phyloP scores from a whole-genome alignment of 2,329 filamentous ascomycete genomes.

The Penicillium palitans region DNA sequence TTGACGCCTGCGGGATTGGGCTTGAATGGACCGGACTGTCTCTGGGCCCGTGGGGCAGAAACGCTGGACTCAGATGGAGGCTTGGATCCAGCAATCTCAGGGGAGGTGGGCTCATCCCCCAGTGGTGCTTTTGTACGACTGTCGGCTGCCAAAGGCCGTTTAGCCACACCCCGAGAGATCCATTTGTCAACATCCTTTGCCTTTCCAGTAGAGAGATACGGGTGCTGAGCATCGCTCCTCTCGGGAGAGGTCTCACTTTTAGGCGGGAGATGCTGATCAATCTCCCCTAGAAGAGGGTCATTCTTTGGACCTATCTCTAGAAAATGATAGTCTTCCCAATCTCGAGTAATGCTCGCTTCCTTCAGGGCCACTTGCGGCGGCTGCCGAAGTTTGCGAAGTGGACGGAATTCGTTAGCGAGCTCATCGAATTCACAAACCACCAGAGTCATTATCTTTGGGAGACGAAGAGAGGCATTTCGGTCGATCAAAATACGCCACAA shows the following conservation, averaged over 20 bases:
- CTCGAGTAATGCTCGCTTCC: neutral
- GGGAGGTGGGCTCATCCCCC: neutral
- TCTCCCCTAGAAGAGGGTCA: neutral
- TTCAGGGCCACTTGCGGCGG: neutral
- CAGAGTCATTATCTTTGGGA: neutral
- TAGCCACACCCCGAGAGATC: neutral
- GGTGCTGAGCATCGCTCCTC: neutral
- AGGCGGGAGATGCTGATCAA: neutral
- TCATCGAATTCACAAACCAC: constrained; percentile 7
- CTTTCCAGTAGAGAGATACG: neutral
- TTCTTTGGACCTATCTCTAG: neutral
- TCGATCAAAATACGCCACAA: neutral
- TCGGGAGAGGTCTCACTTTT: neutral
- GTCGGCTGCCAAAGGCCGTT: neutral
- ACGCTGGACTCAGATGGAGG: neutral
- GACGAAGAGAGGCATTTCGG: neutral
- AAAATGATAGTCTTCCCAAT: constrained; percentile 1
- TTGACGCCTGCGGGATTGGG: neutral
- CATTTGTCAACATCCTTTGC: constrained; percentile 1
- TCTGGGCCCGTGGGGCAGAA: neutral
- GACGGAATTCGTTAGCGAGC: neutral
- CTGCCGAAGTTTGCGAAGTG: constrained; percentile 2
- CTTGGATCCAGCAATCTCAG: neutral
- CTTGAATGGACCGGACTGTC: neutral
- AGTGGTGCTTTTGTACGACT: neutral